Evolutionary conservation across 208 protist species (phyloP), one percentile per base, ranked within the genome.

Genomic region (Leishmania arabica): DNA sequence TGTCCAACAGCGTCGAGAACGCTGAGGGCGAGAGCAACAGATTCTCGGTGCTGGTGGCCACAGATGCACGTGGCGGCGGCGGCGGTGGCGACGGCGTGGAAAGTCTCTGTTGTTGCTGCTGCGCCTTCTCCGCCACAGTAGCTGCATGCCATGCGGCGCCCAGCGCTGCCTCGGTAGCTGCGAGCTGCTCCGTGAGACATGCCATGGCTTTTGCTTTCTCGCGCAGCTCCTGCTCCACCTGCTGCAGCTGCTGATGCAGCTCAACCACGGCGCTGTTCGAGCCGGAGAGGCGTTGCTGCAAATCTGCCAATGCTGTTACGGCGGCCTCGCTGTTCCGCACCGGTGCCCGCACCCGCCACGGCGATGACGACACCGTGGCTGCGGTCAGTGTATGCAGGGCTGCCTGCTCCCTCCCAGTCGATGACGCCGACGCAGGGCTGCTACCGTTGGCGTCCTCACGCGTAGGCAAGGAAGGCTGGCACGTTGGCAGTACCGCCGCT

Each of bases 271-370:
- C 79, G 73, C 78, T 58, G 68, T 69, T 82, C 11, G 84, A 87
- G 17, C 71, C 75, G n/a, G 79, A 64, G 27, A 90, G 85, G 21
- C 86, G 84, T 49, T 84, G 87, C 80, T 94, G 91, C 37, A 94
- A 70, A 42, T 94, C 87, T 17, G 91, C 91, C 47, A 94, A 74
- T 1, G 91, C 91, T 8, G 86, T 84, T 5, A 94, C 91, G 42
- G 91, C 91, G 13, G 89, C 80, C 51, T 86, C 80, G 77, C 64
- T 90, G 82, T 31, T 71, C 53, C 83, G 83, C 31, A 77, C 62
- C 66, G 87, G 69, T 45, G 78, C 80, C 54, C 34, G 78, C 45
- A 77, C 64, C 27, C 64, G 81, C 31, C 42, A 64, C 40, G 74
- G 62, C 40, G 77, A 42, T 9, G 83, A 68, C 5, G 72, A 62